These are phyloP conservation scores for Rhodotorula diobovata DNA, from an alignment of 768 basidiomycete genomes.

Conservation along the genomic window DNA sequence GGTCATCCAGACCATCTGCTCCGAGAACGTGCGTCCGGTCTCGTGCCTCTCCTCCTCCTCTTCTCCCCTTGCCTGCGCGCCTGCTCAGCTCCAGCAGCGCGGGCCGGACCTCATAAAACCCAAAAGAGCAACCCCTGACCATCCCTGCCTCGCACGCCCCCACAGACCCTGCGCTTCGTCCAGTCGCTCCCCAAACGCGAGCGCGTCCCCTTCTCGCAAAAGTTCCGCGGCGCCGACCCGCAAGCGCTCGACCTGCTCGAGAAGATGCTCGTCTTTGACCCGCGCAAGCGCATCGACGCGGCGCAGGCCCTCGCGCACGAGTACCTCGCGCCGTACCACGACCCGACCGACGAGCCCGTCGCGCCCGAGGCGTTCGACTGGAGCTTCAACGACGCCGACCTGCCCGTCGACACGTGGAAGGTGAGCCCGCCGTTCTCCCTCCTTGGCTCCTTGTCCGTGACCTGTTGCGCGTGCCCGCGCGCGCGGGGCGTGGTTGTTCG, in stretches of 20 bases:
- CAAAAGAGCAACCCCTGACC: too few species aligned
- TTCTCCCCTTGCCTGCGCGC: not conserved
- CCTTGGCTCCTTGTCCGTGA: not conserved
- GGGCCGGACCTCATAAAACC: too few species aligned
- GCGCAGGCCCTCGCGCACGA: conserved; percentile 82
- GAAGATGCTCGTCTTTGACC: conserved; percentile 98
- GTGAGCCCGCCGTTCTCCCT: conserved; percentile 49
- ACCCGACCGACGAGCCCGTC: conserved; percentile 93
- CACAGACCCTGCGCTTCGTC: conserved; percentile 93
- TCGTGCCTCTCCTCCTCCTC: conserved; percentile 21
- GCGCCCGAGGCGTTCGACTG: conserved; percentile 95
- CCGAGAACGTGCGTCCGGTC: conserved; percentile 72
- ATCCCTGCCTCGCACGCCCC: too few species aligned
- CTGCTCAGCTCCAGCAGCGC: too few species aligned
- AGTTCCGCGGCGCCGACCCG: conserved; percentile 79
- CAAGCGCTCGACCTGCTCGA: conserved; percentile 92
- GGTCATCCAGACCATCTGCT: conserved; percentile 97
- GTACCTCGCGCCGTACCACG: conserved; percentile 96
- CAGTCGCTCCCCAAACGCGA: conserved; percentile 94
- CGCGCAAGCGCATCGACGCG: conserved; percentile 92
- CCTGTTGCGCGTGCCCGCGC: not conserved
- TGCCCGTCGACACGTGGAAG: conserved; percentile 98
- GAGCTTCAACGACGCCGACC: conserved; percentile 98
- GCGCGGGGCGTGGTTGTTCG: not conserved
- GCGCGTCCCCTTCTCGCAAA: conserved; percentile 89